Evolutionary conservation across 495 filamentous ascomycete species (phyloP).

Genomic region (Neurospora sp.): DNA sequence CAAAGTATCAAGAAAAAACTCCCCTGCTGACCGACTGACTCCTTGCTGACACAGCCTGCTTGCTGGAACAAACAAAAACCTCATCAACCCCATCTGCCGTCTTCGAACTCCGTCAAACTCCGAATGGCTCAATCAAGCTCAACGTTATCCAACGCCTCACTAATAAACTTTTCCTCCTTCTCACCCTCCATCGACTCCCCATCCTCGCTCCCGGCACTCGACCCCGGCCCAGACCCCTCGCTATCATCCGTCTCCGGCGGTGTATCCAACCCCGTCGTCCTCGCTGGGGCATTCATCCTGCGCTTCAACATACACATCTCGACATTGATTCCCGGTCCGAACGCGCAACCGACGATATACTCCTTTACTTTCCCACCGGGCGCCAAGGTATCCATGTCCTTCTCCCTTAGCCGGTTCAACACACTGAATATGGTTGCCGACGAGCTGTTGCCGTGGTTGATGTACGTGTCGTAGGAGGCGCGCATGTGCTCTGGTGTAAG

Average conservation of each 20-base stretch:
- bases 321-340: conserved; percentile 53
- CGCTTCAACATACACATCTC: conserved; percentile 54
- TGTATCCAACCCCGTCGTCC: conserved; percentile 23
- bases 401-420: conserved; percentile 44
- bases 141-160: conserved; percentile 31
- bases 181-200: conserved; percentile 18
- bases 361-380: conserved; percentile 36
- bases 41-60: background rate
- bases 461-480: conserved; percentile 53
- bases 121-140: conserved; percentile 20
- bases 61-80: background rate
- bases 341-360: conserved; percentile 52
- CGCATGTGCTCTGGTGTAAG: conserved; percentile 49
- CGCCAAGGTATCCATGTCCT: conserved; percentile 44
- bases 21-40: background rate
- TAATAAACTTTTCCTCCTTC: conserved; percentile 25
- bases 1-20: background rate
- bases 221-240: conserved; percentile 11
- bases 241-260: conserved; percentile 39
- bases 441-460: conserved; percentile 51
- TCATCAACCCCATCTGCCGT: too few relatives aligned
- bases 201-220: conserved; percentile 24
- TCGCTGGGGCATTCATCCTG: conserved; percentile 12
- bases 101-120: too few relatives aligned
- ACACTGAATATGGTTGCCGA: conserved; percentile 53